These are phyloP conservation scores for Triangularia setosa DNA, from an alignment of 2,329 filamentous ascomycete species.

Conservation along the genomic window DNA sequence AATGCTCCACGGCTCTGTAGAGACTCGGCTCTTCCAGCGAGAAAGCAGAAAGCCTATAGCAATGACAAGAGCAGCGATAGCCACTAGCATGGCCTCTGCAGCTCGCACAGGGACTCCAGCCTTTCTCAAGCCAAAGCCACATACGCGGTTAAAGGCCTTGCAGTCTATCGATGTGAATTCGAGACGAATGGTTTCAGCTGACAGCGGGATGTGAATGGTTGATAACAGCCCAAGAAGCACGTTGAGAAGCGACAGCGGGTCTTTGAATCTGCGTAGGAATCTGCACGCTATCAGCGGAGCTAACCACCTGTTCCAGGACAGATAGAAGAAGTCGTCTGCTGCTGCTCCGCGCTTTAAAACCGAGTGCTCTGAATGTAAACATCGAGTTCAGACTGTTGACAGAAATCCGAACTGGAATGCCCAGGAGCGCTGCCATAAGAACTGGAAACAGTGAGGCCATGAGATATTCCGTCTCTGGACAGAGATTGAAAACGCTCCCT, in stretches of 20 bases:
- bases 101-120: neutral
- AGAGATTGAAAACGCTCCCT: constrained; percentile 2
- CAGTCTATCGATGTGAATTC: neutral
- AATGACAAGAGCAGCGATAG: neutral
- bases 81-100: constrained; percentile 1
- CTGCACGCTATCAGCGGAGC: neutral
- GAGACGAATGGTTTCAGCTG: constrained; percentile 1
- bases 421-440: constrained; percentile 7
- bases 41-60: neutral
- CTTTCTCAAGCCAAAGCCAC: neutral
- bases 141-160: neutral
- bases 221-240: neutral
- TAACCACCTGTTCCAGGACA: neutral
- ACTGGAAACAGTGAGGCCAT: constrained; percentile 7
- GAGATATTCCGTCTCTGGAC: constrained; percentile 7
- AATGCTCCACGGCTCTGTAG: constrained; percentile 8
- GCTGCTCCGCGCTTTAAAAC: neutral
- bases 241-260: neutral
- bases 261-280: neutral
- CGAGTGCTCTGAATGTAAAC: constrained; percentile 5
- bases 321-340: neutral
- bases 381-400: neutral
- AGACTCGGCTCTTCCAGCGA: neutral
- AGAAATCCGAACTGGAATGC: constrained; percentile 3
- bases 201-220: neutral